A percentile compares a stretch with the other conserved stretches of the same genome.
Conservation (phyloP, 1,284 basidiomycete species). For the Cutaneotrichosporon cavernicola region DNA sequence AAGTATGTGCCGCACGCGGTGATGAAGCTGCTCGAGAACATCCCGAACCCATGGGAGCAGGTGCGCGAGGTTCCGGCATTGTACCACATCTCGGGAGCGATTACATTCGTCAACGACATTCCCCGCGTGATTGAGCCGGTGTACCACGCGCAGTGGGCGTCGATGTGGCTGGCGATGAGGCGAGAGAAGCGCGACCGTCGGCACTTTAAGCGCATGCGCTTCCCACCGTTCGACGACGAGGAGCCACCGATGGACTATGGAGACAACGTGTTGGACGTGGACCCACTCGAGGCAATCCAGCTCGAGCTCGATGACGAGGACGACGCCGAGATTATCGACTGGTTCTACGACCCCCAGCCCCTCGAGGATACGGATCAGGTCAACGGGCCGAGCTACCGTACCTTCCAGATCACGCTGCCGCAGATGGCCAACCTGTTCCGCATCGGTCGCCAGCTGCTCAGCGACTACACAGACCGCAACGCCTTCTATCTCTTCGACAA, state of each 20-base stretch:
- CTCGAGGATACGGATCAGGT: conserved; percentile 81
- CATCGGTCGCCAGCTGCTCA: conserved; percentile 86
- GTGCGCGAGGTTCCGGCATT: conserved; percentile 94
- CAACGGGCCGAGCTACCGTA: conserved; percentile 91
- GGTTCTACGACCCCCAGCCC: conserved; percentile 99
- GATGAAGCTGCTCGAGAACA: conserved; percentile 98
- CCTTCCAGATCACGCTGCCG: conserved; percentile 87
- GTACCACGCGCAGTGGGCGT: conserved; percentile 99
- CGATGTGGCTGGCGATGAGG: conserved; percentile 99
- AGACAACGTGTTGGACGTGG: conserved; percentile 97
- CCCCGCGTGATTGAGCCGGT: conserved; percentile 95
- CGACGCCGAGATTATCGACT: conserved; percentile 90
- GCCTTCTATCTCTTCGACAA: conserved; percentile 94
- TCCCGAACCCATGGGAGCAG: conserved; percentile 99
- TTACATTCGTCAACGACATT: conserved; percentile 98
- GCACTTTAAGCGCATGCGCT: conserved; percentile 99
- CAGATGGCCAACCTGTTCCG: conserved; percentile 97
- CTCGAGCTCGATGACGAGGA: conserved; percentile 93
- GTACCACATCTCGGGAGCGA: conserved; percentile 99
- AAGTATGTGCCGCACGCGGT: conserved; percentile 99
- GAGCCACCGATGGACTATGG: conserved; percentile 97
- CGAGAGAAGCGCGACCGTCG: conserved; percentile 97
- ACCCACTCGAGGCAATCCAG: conserved; percentile 97
- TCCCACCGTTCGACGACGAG: conserved; percentile 99
- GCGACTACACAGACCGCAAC: conserved; percentile 87